A percentile compares a stretch with the other conserved stretches of the same genome.
Conservation (phyloP, 192 early-diverging fungal genomes). For the Mortierella alpina region DNA sequence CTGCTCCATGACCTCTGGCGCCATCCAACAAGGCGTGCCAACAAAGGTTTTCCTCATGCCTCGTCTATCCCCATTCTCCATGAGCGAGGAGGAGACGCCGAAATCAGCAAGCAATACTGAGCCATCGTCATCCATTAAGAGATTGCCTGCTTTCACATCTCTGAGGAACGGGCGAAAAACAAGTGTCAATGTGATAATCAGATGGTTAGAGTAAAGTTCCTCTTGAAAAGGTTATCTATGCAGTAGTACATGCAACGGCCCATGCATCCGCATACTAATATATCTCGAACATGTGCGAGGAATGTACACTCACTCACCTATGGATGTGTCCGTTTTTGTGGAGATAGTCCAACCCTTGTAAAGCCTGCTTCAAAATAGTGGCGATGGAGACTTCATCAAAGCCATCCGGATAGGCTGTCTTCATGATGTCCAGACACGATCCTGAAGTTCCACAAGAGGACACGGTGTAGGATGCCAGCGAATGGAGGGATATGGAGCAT, state of each 20-base stretch:
- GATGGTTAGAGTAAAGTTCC: not conserved
- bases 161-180: conserved; percentile 21
- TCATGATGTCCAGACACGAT: conserved; percentile 91
- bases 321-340: conserved; percentile 78
- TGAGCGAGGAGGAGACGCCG: conserved; percentile 75
- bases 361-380: conserved; percentile 82
- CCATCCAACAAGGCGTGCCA: conserved; percentile 78
- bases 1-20: conserved; percentile 93
- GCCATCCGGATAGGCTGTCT: conserved; percentile 81
- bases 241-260: not conserved
- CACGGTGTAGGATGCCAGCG: too few relatives aligned
- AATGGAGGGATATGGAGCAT: too few relatives aligned
- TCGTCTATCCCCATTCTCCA: conserved; percentile 71
- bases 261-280: not conserved
- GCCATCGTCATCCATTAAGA: conserved; percentile 75
- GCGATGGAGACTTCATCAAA: conserved; percentile 85
- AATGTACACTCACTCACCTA: conserved; percentile 18
- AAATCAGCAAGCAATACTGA: conserved; percentile 74
- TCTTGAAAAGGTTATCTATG: not conserved
- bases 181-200: not conserved
- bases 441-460: conserved; percentile 49
- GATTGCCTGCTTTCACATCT: conserved; percentile 79
- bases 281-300: not conserved
- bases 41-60: conserved; percentile 77
- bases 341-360: conserved; percentile 75